Evolutionary conservation across 2,329 filamentous ascomycete genomes (phyloP).

Genomic region (Claviceps lovelessii): DNA sequence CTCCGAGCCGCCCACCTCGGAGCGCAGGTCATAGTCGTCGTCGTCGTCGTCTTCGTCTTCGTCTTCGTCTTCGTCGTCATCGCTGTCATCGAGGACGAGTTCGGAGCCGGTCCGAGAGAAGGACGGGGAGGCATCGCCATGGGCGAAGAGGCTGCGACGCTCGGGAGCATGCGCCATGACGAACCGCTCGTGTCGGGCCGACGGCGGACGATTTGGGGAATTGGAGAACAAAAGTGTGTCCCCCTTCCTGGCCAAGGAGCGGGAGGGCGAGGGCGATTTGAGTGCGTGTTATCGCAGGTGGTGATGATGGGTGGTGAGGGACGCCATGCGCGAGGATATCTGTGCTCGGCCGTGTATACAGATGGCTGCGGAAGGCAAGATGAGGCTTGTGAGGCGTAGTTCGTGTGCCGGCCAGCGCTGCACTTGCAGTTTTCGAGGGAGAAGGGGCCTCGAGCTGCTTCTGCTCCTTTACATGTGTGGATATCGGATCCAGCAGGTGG

Average conservation of each 20-base stretch:
- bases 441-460: too few relatives aligned
- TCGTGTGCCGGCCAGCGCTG: too few relatives aligned
- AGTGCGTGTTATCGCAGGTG: not conserved
- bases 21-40: slow-evolving; percentile 17
- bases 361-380: too few relatives aligned
- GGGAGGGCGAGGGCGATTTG: too few relatives aligned
- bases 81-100: slow-evolving; percentile 21
- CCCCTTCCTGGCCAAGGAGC: too few relatives aligned
- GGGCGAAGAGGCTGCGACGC: slow-evolving; percentile 9
- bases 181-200: not conserved
- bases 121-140: slow-evolving; percentile 17
- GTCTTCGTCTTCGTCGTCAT: slow-evolving; percentile 8
- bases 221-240: too few relatives aligned
- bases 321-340: not conserved
- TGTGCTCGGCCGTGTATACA: too few relatives aligned
- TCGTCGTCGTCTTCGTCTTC: slow-evolving; percentile 7
- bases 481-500: too few relatives aligned
- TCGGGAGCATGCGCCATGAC: slow-evolving; percentile 5
- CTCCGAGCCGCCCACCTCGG: slow-evolving; percentile 17
- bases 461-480: too few relatives aligned
- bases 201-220: not conserved
- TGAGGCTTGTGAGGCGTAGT: too few relatives aligned
- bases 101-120: slow-evolving; percentile 27
- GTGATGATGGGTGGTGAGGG: not conserved
- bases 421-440: too few relatives aligned